phyloP scores from a whole-genome alignment of 352 stramenopile genomes.

The Globisporangium nagaii region DNA sequence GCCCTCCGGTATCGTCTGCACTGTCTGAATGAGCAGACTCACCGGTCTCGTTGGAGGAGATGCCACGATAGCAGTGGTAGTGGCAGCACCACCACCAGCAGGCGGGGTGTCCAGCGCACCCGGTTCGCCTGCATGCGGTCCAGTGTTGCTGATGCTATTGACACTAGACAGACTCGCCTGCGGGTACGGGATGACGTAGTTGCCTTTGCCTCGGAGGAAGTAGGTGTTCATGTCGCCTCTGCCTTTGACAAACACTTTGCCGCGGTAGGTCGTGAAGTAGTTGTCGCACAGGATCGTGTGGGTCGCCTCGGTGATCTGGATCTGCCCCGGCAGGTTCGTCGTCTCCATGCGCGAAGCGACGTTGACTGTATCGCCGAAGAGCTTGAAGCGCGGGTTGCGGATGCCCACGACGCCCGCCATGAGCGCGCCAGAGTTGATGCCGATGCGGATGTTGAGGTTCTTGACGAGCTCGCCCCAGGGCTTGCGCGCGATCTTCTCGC shows the following conservation, averaged over 20 bases:
- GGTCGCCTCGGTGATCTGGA: conserved; percentile 76
- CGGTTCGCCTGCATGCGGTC: neutral
- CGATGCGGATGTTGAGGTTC: conserved; percentile 81
- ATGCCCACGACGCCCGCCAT: conserved; percentile 87
- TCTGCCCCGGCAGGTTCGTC: conserved; percentile 71
- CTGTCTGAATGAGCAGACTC: conserved; percentile 7
- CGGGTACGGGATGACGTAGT: conserved; percentile 51
- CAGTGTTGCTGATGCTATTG: neutral
- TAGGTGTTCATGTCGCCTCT: conserved; percentile 82
- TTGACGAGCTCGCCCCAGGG: conserved; percentile 61
- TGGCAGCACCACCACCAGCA: neutral
- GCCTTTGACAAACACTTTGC: conserved; percentile 80
- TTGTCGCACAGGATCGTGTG: conserved; percentile 59
- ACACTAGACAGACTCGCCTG: conserved; percentile 7
- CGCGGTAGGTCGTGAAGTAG: conserved; percentile 61
- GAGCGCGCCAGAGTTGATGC: conserved; percentile 79
- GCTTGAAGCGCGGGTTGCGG: conserved; percentile 80
- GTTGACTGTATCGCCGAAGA: conserved; percentile 87
- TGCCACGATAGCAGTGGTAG: neutral
- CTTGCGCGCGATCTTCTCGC: conserved; percentile 63
- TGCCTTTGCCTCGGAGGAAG: conserved; percentile 59
- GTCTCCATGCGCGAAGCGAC: conserved; percentile 84
- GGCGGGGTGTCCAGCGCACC: neutral
- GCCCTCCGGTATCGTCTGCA: conserved; percentile 15
- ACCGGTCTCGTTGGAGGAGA: neutral